Percentiles rank a stretch among this genome's conserved stretches.
Evolutionary conservation across 164 flowering plant species (phyloP).

Genomic region (Nymphaea thermarum): DNA sequence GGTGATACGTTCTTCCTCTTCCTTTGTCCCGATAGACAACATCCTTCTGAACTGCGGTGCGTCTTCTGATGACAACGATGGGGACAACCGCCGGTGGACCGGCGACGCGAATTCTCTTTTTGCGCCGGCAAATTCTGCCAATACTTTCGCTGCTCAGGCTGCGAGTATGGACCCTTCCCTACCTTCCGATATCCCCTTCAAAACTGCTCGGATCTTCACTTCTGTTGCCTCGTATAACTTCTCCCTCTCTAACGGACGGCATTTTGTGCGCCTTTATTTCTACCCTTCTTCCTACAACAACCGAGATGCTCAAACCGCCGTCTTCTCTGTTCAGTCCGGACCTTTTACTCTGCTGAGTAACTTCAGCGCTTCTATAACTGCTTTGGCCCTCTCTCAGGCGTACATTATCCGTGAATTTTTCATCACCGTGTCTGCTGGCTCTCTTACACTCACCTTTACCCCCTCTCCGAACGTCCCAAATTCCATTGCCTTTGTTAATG

Average conservation of each 20-base stretch:
- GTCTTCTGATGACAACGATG: conserved; percentile 15
- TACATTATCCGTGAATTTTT: conserved; percentile 51
- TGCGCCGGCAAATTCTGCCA: conserved; percentile 11
- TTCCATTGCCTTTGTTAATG: conserved; percentile 66
- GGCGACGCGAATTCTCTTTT: conserved; percentile 31
- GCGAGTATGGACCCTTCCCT: conserved; percentile 52
- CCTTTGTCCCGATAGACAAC: conserved; percentile 4
- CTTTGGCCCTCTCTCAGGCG: conserved; percentile 59
- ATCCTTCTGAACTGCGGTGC: conserved; percentile 36
- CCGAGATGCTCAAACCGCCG: conserved; percentile 27
- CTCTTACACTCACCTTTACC: conserved; percentile 33
- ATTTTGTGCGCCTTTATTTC: conserved; percentile 52
- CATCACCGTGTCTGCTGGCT: conserved; percentile 6
- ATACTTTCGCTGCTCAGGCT: conserved; percentile 21
- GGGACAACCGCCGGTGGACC: conserved; percentile 39
- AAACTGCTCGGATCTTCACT: conserved; percentile 48
- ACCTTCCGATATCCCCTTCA: conserved; percentile 54
- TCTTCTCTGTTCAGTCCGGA: conserved; percentile 34
- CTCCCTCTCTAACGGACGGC: conserved; percentile 18
- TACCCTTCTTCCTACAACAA: conserved; percentile 50
- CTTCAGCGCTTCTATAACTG: conserved; percentile 66
- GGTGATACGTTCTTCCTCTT: background rate
- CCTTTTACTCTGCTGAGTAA: conserved; percentile 42
- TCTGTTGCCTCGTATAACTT: conserved; percentile 30
- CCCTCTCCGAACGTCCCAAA: conserved; percentile 26